Evolutionary conservation across 108 stramenopile genomes (phyloP).

Genomic region (Halocafeteria seosinensis): DNA sequence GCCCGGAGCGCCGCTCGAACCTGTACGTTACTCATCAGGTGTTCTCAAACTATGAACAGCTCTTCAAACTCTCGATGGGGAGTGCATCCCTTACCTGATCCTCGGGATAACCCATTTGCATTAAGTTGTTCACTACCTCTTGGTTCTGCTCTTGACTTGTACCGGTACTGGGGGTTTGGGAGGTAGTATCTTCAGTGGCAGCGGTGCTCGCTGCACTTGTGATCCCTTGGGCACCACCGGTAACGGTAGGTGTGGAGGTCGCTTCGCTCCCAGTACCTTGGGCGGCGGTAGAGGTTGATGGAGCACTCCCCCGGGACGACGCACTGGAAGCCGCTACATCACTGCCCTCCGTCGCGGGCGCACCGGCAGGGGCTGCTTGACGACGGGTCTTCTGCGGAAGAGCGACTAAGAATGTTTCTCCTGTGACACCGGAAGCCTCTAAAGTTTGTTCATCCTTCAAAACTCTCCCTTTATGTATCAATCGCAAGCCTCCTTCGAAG

Average conservation of each 20-base stretch:
- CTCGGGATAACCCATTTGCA: conserved; percentile 40
- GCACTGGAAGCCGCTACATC: conserved; percentile 24
- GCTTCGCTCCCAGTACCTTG: conserved; percentile 7
- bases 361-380: not conserved
- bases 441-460: not conserved
- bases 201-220: conserved; percentile 19
- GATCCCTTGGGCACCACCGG: not conserved
- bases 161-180: not conserved
- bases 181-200: conserved; percentile 17
- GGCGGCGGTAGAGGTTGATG: conserved; percentile 26
- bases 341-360: not conserved
- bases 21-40: too few species aligned
- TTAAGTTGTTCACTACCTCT: conserved; percentile 9
- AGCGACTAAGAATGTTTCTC: not conserved
- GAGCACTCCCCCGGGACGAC: conserved; percentile 23
- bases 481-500: not conserved
- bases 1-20: conserved; percentile 63
- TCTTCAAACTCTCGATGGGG: too few species aligned
- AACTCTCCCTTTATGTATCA: not conserved
- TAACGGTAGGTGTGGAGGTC: conserved; percentile 2
- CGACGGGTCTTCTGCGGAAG: not conserved
- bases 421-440: not conserved
- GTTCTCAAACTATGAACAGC: too few species aligned
- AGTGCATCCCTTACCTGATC: too few species aligned
- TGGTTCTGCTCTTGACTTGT: not conserved